Conservation (phyloP, 2,329 filamentous ascomycete genomes). For the Daldinia sp. region DNA sequence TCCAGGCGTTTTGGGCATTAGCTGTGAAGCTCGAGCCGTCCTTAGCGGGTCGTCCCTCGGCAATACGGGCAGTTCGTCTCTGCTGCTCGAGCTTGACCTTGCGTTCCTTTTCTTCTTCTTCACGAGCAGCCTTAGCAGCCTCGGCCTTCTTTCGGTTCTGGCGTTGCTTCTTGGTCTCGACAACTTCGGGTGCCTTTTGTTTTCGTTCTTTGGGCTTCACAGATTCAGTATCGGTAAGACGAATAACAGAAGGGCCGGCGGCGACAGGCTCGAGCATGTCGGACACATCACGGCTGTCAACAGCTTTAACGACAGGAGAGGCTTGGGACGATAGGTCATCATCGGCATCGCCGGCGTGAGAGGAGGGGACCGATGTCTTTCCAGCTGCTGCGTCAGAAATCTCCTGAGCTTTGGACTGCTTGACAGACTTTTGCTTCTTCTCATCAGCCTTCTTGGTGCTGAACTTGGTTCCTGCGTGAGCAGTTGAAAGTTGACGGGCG, state of each 20-base stretch:
- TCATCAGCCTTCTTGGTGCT: slow-evolving; percentile 63
- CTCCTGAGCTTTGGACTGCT: slow-evolving; percentile 70
- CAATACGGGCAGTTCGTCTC: slow-evolving; percentile 79
- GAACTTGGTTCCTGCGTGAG: slow-evolving; percentile 74
- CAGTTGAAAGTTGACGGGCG: slow-evolving; percentile 74
- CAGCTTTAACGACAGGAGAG: slow-evolving; percentile 69
- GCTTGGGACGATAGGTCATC: slow-evolving; percentile 77
- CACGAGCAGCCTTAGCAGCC: slow-evolving; percentile 75
- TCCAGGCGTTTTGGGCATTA: slow-evolving; percentile 53
- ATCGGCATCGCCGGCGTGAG: slow-evolving; percentile 78
- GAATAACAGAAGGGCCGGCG: slow-evolving; percentile 76
- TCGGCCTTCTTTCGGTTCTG: slow-evolving; percentile 92
- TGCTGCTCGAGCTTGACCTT: slow-evolving; percentile 82
- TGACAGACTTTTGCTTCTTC: slow-evolving; percentile 73
- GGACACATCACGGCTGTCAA: slow-evolving; percentile 73
- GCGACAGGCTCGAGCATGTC: slow-evolving; percentile 87
- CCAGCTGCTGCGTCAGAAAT: slow-evolving; percentile 54
- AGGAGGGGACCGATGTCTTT: slow-evolving; percentile 69
- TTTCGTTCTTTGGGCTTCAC: slow-evolving; percentile 70
- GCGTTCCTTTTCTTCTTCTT: slow-evolving; percentile 81
- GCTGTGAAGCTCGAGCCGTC: slow-evolving; percentile 73
- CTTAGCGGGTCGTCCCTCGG: slow-evolving; percentile 83
- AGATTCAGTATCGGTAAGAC: slow-evolving; percentile 74
- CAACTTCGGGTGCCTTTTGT: slow-evolving; percentile 68
- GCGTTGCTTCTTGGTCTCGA: slow-evolving; percentile 92